Evolutionary conservation across 495 filamentous ascomycete genomes (phyloP), one percentile per base, ranked within the genome.

Genomic region (Neurospora sp.): DNA sequence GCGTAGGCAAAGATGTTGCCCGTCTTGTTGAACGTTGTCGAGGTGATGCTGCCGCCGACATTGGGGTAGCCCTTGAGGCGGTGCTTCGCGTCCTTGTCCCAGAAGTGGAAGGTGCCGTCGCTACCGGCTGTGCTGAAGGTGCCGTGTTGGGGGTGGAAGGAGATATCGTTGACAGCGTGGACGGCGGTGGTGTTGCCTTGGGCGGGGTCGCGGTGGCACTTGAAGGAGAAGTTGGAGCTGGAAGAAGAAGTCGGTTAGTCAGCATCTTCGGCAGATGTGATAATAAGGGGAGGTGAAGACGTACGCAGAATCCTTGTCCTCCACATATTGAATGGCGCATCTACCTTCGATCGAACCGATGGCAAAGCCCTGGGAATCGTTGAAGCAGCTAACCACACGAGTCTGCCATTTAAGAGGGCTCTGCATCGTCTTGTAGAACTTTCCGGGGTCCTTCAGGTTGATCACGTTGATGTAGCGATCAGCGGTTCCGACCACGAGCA

Each of bases 321-420:
- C 93, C 38, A 96, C 91, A 79, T 96, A 95, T 78, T 96, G 92
- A 74, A 97, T 96, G 20, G 92, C 93, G 79, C 94, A 97, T 65
- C 94, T 89, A 20, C 94, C 94, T 79, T 96, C 94, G 75, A 97
- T 96, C 81, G 90, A 92, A 39, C 93, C 94, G 65, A 97, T 91
- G 0, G 93, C 94, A 77, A 94, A 98, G 8, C 94, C 95, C 3
- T 86, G 89, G 10, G 93, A 91, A 81, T 98, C 94, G 16, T 90
- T 87, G 78, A 97, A 98, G 85, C 93, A 97, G 83, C 90, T 93
- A 68, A 98, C 91, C 71, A 94, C 92, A 74, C 94, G 86, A 5
- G 95, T 98, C 86, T 98, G 95, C 91, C 93, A 96, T 81, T 96
- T 96, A 69, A 98, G 87, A 6, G 95, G 94, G 74, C 91, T 93